These are phyloP conservation scores for Eucalyptus globulus DNA, from an alignment of 345 rosid species.

Conservation along the genomic window DNA sequence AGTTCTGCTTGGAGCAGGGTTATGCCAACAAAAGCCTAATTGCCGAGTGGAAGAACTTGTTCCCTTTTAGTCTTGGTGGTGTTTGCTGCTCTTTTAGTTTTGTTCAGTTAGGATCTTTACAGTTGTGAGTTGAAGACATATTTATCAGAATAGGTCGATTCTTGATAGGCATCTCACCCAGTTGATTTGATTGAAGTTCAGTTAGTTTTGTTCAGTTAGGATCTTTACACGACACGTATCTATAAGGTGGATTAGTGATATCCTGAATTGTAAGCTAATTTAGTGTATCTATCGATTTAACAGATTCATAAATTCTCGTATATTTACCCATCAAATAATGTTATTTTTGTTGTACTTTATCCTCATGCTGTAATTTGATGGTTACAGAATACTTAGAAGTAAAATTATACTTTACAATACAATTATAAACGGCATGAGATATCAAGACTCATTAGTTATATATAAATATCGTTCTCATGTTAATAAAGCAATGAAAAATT, in stretches of 20 bases:
- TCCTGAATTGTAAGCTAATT: neutral
- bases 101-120: neutral
- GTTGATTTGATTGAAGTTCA: neutral
- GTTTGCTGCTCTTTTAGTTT: neutral
- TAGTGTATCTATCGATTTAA: neutral
- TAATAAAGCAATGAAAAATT: neutral
- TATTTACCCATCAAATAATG: neutral
- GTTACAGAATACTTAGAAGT: neutral
- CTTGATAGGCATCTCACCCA: neutral
- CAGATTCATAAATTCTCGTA: neutral
- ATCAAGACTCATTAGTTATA: neutral
- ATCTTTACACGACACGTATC: neutral
- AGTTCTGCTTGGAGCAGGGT: constrained; percentile 69
- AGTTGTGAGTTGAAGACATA: neutral
- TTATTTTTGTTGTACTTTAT: neutral
- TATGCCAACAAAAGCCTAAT: constrained; percentile 50
- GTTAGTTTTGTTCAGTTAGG: neutral
- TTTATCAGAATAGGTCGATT: neutral
- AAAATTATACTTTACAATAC: neutral
- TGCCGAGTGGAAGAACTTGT: constrained; percentile 47
- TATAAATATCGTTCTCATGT: neutral
- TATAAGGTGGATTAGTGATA: neutral
- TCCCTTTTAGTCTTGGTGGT: neutral
- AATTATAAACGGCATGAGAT: neutral
- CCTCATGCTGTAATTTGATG: neutral